Percentiles rank a stretch among this genome's conserved stretches.
Evolutionary conservation across 202 grass and related monocot species (phyloP).

Genomic region (Digitaria exilis): DNA sequence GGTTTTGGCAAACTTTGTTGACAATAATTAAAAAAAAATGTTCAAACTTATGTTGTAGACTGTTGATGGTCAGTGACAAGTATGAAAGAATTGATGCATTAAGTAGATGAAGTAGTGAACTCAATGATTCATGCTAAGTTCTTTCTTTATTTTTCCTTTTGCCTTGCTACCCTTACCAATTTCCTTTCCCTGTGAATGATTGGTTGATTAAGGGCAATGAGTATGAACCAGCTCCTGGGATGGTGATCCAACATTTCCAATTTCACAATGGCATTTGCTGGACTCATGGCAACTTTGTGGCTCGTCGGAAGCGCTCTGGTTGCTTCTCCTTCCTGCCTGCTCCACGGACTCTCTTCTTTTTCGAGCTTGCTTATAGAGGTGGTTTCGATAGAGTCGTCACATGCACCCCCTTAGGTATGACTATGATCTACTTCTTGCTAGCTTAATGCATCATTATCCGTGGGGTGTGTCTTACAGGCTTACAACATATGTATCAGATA

Average conservation of each 20-base stretch:
- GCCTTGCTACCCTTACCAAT: no score
- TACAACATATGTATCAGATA: not conserved
- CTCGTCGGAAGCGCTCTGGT: slow-evolving; percentile 5
- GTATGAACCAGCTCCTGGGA: slow-evolving; percentile 20
- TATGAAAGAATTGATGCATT: no score
- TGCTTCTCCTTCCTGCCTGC: slow-evolving; percentile 1
- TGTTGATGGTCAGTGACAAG: no score
- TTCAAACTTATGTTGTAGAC: no score
- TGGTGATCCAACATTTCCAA: not conserved
- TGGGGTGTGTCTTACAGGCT: no score
- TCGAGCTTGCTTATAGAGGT: not conserved
- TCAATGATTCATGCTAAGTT: no score
- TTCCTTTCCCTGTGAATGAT: no score
- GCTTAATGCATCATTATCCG: not conserved
- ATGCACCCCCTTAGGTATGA: not conserved
- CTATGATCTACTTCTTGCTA: not conserved
- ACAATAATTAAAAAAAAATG: no score
- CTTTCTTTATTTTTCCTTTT: not conserved
- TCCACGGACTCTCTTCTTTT: slow-evolving; percentile 14
- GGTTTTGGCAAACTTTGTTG: no score
- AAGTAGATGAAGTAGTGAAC: no score
- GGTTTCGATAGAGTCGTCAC: not conserved
- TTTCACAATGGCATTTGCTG: not conserved
- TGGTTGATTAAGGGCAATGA: not conserved
- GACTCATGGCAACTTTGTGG: slow-evolving; percentile 13